Base-by-base conservation (phyloP, 495 filamentous ascomycete species). In the Penicillium manginii region DNA sequence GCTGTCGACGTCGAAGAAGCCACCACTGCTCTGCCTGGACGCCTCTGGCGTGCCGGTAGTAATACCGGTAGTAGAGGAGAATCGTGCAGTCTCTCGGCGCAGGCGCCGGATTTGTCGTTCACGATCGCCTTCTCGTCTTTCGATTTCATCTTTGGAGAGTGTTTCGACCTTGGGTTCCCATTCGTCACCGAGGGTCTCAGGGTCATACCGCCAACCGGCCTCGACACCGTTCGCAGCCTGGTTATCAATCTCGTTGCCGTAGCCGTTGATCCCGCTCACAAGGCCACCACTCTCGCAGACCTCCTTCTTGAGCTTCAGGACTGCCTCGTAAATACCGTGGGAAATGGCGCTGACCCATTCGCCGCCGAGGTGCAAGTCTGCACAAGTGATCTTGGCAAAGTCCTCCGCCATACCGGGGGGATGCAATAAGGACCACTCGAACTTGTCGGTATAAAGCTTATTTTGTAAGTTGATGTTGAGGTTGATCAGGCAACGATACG, bases 351-450 rank as follows among this genome's bases (percentile, higher is more conserved):
- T 89, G 7, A 97, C 85, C 90, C 96, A 99, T 78, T 99, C 94
- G 54, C 91, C 92, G 40, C 84, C 76, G 19, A 99, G 81, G 32
- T 92, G 92, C 4, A 98, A 73, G 68, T 99, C 94, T 11, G 92
- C 89, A 71, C 93, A 96, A 0, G 94, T 97, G 55, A 90, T 81
- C 64, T 90, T 90, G 46, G 94, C 96, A 72, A 98, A 98, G 39
- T 87, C 83, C 72, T 99, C 94, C 10, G 94, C 91, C 54, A 94
- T 88, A 14, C 96, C 92, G 1, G 90, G 87, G 4, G 92, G 92
- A 68, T 97, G 92, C 9, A 97, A 83, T 4, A 99, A 79, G 17
- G 94, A 97, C 94, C 94, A 99, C 70, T 99, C 94, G 63, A 99
- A 98, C 71, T 91, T 96, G 81, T 99, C 94, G 4, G 90, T 93